These are phyloP conservation scores for Oldenlandia corymbosa DNA, from an alignment of 257 asterid species.

Conservation along the genomic window DNA sequence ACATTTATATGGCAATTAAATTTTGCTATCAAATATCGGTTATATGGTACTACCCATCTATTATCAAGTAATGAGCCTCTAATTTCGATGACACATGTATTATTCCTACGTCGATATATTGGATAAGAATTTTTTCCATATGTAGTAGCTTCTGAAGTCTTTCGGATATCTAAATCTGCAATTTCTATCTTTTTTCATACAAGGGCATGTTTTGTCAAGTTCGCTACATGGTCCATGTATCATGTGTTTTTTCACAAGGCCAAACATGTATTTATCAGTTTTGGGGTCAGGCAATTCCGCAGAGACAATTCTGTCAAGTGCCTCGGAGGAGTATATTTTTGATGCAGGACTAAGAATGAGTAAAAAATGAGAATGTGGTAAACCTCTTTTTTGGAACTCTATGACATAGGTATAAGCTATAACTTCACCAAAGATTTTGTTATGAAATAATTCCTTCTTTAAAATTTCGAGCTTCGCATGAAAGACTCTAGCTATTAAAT, in stretches of 20 bases:
- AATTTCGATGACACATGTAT: not conserved
- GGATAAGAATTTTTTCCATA: not conserved
- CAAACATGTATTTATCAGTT: not conserved
- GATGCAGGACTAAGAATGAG: not conserved
- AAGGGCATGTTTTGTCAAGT: no score
- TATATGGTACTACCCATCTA: not conserved
- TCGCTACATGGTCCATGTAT: no score
- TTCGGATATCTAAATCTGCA: no score
- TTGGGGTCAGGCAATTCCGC: not conserved
- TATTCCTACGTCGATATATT: not conserved
- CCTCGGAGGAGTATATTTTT: not conserved
- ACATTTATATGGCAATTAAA: not conserved
- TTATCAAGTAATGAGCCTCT: not conserved
- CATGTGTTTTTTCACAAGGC: not conserved
- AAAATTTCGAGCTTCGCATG: not conserved
- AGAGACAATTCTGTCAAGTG: not conserved
- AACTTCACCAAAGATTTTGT: not conserved
- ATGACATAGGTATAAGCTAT: not conserved
- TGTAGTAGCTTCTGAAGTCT: not conserved
- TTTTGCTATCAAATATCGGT: not conserved
- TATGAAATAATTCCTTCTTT: not conserved
- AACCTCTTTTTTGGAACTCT: not conserved
- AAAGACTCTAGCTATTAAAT: constrained; percentile 2
- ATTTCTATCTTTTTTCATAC: no score
- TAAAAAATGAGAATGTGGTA: not conserved